Evolutionary conservation across 116 monocot species (phyloP), one percentile per base, ranked within the genome.

Genomic region (Posidonia oceanica): DNA sequence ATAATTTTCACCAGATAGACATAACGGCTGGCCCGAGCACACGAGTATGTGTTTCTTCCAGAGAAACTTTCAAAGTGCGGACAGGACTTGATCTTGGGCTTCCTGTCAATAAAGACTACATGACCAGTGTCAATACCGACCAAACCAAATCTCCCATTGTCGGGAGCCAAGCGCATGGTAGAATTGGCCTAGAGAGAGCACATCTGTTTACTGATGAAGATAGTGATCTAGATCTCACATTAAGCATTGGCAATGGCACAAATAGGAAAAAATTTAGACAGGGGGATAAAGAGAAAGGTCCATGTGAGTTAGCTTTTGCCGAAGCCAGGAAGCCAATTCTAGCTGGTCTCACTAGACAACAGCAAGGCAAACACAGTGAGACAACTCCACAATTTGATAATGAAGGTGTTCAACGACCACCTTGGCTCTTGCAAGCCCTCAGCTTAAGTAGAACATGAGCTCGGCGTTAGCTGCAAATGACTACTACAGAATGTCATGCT

Each of bases 171-270:
- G 7, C 52, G 52, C 39, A 23, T 14, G 38, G 40, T 39, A 64
- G n/a, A 39, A 39, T 39, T 64, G 56, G 57, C 44, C 36, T 39
- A 4, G 69, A 39, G 14, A 39, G 36, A 61, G 15, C 7, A 61
- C 21, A 64, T 14, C 58, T 52, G 15, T 36, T 39, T 20, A n/a
- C 14, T 54, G 68, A 69, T 20, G 73, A 66, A 2, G 81, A 81
- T 3, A 53, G 59, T 22, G 70, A 81, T 17, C 75, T 79, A 8
- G 79, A 81, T 40, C 64, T 85, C 52, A 85, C 71, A 7, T 51
- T 85, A 40, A 71, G 85, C 68, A 74, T 81, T 15, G 81, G 85
- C 14, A n/a, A 69, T 51, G 64, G 79, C 52, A 1, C 59, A 0
- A 44, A 57, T 36, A 76, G 60, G 73, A 79, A 70, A 39, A 66